Conservation (phyloP, 306 rosid genomes). For the Vachellia collinsii region DNA sequence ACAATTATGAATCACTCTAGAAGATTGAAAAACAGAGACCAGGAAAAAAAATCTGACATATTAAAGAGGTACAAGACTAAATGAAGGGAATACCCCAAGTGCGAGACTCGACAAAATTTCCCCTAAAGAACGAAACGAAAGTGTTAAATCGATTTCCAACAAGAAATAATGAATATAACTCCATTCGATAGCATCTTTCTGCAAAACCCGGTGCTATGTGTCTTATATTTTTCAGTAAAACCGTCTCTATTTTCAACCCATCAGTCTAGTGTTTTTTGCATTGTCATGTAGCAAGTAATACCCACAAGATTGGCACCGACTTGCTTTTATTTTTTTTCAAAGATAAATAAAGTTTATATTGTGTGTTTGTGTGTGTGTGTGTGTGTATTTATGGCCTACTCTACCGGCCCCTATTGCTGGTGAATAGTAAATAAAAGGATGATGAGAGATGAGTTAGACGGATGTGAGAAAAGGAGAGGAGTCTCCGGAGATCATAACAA, state of each 20-base stretch:
- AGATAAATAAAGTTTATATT: too few species aligned
- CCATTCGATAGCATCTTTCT: background rate
- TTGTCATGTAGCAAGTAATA: background rate
- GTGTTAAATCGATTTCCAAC: background rate
- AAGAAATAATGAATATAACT: background rate
- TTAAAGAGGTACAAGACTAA: too few species aligned
- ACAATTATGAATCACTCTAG: background rate
- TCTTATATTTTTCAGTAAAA: background rate
- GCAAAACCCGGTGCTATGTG: background rate
- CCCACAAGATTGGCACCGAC: too few species aligned
- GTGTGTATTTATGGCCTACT: background rate
- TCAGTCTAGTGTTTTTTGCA: background rate
- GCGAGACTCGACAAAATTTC: background rate
- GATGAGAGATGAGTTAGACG: background rate
- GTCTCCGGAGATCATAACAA: background rate
- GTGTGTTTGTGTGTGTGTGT: too few species aligned
- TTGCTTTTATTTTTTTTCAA: too few species aligned
- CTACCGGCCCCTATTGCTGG: background rate
- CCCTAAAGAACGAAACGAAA: background rate
- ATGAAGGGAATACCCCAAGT: too few species aligned
- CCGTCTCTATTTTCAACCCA: background rate
- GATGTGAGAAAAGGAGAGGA: background rate
- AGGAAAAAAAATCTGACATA: too few species aligned
- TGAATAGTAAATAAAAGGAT: background rate
- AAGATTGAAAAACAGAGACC: background rate